Conservation (phyloP, 2,329 filamentous ascomycete species). For the Epichloe elymi region DNA sequence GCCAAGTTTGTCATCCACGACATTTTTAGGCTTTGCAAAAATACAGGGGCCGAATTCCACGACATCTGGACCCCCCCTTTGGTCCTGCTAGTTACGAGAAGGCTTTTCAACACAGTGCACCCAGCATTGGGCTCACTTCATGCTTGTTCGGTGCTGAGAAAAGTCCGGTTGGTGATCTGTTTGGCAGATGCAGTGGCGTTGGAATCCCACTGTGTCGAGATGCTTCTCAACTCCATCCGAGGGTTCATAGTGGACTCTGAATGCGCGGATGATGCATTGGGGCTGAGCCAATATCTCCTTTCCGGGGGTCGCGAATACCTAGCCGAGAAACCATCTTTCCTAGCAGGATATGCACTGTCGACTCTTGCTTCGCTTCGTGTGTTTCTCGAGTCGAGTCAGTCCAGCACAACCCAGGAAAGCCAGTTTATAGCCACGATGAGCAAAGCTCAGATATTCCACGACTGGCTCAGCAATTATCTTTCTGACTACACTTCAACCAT, state of each 20-base stretch:
- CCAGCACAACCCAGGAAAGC: conserved; percentile 72
- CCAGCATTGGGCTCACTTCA: conserved; percentile 75
- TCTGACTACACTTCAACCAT: conserved; percentile 42
- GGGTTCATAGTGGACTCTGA: conserved; percentile 70
- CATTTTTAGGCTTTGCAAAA: conserved; percentile 63
- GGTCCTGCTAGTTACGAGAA: conserved; percentile 61
- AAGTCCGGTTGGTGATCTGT: conserved; percentile 68
- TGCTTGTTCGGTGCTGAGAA: conserved; percentile 74
- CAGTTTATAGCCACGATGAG: conserved; percentile 66
- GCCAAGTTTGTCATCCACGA: conserved; percentile 64
- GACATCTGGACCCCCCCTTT: conserved; percentile 70
- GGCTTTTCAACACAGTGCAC: conserved; percentile 68
- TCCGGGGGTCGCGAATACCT: conserved; percentile 58
- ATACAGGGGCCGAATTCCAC: conserved; percentile 50
- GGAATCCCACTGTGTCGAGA: conserved; percentile 73
- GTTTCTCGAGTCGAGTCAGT: conserved; percentile 61
- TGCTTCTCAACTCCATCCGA: conserved; percentile 70
- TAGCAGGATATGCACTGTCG: conserved; percentile 68
- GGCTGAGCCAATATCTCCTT: conserved; percentile 75
- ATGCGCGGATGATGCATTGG: conserved; percentile 82
- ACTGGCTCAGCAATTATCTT: conserved; percentile 65
- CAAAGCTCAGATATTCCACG: conserved; percentile 62
- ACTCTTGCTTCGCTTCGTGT: conserved; percentile 65
- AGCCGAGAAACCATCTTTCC: conserved; percentile 53
- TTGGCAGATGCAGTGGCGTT: conserved; percentile 63